A percentile compares a stretch with the other conserved stretches of the same genome.
Evolutionary conservation across 768 basidiomycete species (phyloP).

Genomic region (Lyophyllum atratum): DNA sequence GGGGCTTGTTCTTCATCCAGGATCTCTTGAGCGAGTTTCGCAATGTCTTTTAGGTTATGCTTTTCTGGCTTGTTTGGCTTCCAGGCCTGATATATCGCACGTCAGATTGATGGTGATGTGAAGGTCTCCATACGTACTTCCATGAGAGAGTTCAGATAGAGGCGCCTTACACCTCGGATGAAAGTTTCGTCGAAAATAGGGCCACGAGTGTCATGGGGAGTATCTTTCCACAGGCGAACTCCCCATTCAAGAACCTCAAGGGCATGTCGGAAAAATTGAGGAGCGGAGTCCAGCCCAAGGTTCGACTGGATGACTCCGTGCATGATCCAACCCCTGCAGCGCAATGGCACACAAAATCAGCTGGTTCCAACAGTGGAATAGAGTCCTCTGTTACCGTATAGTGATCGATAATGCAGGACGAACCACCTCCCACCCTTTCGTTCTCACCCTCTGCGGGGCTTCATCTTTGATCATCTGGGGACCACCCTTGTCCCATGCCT

Average conservation of each 20-base stretch:
- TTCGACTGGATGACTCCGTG: constrained; percentile 31
- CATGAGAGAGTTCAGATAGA: constrained; percentile 35
- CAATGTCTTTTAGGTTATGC: constrained; percentile 30
- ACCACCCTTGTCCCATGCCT: constrained; percentile 36
- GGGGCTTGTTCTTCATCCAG: constrained; percentile 30
- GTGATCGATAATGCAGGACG: constrained; percentile 39
- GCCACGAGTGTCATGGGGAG: constrained; percentile 38
- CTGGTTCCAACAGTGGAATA: too few species aligned
- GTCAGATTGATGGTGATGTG: too few species aligned
- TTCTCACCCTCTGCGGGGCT: constrained; percentile 28
- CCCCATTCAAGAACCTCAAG: constrained; percentile 48
- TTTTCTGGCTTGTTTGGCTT: constrained; percentile 16
- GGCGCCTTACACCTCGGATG: constrained; percentile 39
- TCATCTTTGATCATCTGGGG: constrained; percentile 33
- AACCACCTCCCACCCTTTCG: constrained; percentile 28
- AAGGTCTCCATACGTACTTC: constrained; percentile 28
- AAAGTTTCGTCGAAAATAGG: constrained; percentile 43
- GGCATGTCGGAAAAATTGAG: constrained; percentile 37
- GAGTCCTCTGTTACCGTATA: constrained; percentile 29
- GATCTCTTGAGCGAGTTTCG: constrained; percentile 30
- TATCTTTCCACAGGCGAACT: constrained; percentile 35
- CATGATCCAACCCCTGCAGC: constrained; percentile 41
- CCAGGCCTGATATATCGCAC: background rate
- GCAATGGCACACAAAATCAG: too few species aligned
- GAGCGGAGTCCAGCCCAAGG: constrained; percentile 16